A percentile compares a stretch with the other conserved stretches of the same genome.
Conservation (phyloP, 495 filamentous ascomycete species). For the Xylaria flabelliformis region DNA sequence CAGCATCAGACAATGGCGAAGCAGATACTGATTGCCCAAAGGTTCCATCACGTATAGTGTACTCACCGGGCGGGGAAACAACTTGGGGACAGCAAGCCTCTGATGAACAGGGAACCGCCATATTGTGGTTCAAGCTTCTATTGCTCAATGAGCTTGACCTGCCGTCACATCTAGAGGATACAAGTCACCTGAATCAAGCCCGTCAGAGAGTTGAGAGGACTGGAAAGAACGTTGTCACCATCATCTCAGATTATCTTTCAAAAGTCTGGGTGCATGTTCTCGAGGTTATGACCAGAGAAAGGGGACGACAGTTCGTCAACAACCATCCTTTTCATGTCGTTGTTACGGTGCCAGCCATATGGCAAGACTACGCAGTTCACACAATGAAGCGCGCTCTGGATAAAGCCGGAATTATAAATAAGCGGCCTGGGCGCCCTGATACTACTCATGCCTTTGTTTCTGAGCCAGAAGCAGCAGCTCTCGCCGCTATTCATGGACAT, state of each 20-base stretch:
- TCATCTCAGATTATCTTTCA: constrained; percentile 17
- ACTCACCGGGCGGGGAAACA: neutral
- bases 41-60: constrained; percentile 4
- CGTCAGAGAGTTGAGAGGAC: neutral
- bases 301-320: neutral
- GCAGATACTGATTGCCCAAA: constrained; percentile 5
- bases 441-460: constrained; percentile 32
- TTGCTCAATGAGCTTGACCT: constrained; percentile 9
- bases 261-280: constrained; percentile 19
- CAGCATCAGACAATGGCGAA: neutral
- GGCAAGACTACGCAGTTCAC: constrained; percentile 31
- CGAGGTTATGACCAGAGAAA: neutral
- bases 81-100: constrained; percentile 12
- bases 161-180: neutral
- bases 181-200: neutral
- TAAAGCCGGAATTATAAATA: constrained; percentile 32
- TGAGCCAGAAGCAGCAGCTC: constrained; percentile 41
- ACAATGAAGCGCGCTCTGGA: constrained; percentile 32
- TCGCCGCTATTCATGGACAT: constrained; percentile 19
- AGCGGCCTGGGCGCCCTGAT: constrained; percentile 9
- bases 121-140: constrained; percentile 15
- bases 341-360: constrained; percentile 41
- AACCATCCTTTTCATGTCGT: constrained; percentile 35
- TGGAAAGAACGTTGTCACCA: neutral
- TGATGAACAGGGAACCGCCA: neutral